Evolutionary conservation across 2,329 filamentous ascomycete species (phyloP).

Genomic region (Trichoderma koningiopsis): DNA sequence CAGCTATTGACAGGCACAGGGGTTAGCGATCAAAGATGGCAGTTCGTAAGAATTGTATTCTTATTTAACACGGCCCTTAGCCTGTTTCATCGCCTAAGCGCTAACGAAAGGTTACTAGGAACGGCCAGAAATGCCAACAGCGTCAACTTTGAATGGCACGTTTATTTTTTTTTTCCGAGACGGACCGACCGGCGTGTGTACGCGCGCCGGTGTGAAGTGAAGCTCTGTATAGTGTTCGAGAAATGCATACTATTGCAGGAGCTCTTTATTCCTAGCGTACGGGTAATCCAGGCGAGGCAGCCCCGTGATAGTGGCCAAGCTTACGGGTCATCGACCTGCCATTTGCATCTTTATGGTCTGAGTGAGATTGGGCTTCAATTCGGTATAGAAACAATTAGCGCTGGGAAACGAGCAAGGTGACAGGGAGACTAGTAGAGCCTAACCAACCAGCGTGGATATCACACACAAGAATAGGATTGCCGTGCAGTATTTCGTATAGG

Average conservation of each 20-base stretch:
- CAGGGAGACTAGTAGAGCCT: not conserved
- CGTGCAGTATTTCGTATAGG: not conserved
- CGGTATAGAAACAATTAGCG: not conserved
- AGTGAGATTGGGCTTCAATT: not conserved
- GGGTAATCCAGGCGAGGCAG: not conserved
- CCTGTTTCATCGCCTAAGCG: slow-evolving; percentile 7
- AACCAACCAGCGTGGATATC: not conserved
- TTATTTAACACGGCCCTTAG: not conserved
- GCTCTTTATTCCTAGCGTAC: not conserved
- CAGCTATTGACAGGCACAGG: slow-evolving; percentile 2
- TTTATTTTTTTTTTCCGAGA: not conserved
- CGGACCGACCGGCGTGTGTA: slow-evolving; percentile 2
- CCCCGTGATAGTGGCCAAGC: not conserved
- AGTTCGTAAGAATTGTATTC: slow-evolving; percentile 2
- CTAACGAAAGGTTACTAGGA: not conserved
- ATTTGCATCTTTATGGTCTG: not conserved
- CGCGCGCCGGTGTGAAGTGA: not conserved
- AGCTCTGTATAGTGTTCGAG: not conserved
- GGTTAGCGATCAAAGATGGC: not conserved
- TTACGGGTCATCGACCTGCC: slow-evolving; percentile 19
- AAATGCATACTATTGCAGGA: not conserved
- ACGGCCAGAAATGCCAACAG: not conserved
- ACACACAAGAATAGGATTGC: not conserved
- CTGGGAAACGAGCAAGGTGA: not conserved
- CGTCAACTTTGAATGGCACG: not conserved